phyloP scores from a whole-genome alignment of 352 stramenopile genomes.

The Phytophthora macrochlamydospora region DNA sequence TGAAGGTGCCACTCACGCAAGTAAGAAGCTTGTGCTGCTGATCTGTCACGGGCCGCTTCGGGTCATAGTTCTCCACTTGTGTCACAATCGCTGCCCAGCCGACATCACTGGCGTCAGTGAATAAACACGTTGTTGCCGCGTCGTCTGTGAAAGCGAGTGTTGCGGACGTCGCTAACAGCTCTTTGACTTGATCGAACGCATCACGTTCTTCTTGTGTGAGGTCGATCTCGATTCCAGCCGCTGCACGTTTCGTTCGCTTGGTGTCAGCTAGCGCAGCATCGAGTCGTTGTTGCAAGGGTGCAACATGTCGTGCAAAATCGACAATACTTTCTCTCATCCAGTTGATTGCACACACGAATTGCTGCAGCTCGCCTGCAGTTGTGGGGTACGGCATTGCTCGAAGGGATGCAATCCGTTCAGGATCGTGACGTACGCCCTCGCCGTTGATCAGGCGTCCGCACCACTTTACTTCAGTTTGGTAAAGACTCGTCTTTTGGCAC shows the following conservation, averaged over 20 bases:
- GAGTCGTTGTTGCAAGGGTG: neutral
- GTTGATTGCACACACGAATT: neutral
- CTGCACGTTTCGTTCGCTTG: neutral
- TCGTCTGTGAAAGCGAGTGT: neutral
- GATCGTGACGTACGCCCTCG: neutral
- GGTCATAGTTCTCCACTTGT: neutral
- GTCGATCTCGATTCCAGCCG: neutral
- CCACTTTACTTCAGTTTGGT: neutral
- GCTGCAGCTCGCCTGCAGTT: neutral
- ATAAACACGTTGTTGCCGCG: neutral
- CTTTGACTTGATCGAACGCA: neutral
- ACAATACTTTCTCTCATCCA: neutral
- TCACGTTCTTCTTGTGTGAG: neutral
- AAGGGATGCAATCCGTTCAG: neutral
- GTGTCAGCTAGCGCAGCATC: neutral
- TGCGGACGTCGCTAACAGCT: neutral
- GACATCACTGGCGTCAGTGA: too few species aligned
- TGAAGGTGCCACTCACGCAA: neutral
- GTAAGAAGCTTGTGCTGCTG: neutral
- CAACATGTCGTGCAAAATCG: neutral
- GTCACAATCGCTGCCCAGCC: too few species aligned
- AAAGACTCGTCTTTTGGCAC: neutral
- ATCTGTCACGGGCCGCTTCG: neutral
- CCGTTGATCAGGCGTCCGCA: too few species aligned
- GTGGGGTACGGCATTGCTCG: neutral